phyloP scores from a whole-genome alignment of 305 asterid species.

The Fraxinus angustifolia region DNA sequence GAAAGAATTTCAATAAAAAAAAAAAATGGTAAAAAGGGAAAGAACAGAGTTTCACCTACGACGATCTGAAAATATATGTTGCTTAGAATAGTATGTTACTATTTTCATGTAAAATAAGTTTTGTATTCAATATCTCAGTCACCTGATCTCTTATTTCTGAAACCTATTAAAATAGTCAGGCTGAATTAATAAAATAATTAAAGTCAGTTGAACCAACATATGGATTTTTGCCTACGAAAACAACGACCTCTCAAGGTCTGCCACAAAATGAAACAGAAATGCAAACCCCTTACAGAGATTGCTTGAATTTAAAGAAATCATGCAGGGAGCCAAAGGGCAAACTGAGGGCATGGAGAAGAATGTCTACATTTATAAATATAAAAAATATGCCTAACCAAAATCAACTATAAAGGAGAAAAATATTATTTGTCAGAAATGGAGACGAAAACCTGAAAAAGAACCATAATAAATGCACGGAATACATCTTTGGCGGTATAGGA shows the following conservation, averaged over 20 bases:
- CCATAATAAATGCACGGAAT: neutral
- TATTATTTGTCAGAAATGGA: neutral
- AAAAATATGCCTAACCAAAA: neutral
- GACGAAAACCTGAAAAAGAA: neutral
- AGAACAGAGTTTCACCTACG: neutral
- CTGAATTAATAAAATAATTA: neutral
- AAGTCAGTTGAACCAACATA: neutral
- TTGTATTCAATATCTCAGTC: neutral
- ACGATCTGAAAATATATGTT: neutral
- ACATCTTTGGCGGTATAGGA: neutral
- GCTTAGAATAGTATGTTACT: neutral
- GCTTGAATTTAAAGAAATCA: neutral
- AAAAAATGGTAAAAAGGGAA: neutral
- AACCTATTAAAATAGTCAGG: neutral
- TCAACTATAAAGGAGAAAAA: slow-evolving; percentile 1
- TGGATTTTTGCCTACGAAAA: neutral
- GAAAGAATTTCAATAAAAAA: neutral
- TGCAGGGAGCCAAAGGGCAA: neutral
- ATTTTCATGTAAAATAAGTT: neutral
- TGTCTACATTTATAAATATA: neutral
- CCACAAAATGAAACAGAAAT: neutral
- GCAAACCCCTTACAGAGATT: neutral
- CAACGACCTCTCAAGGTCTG: neutral
- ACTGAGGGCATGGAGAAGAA: slow-evolving; percentile 3
- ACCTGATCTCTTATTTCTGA: neutral